Evolutionary conservation across 331 rosid species (phyloP).

Genomic region (Cydonia oblonga): DNA sequence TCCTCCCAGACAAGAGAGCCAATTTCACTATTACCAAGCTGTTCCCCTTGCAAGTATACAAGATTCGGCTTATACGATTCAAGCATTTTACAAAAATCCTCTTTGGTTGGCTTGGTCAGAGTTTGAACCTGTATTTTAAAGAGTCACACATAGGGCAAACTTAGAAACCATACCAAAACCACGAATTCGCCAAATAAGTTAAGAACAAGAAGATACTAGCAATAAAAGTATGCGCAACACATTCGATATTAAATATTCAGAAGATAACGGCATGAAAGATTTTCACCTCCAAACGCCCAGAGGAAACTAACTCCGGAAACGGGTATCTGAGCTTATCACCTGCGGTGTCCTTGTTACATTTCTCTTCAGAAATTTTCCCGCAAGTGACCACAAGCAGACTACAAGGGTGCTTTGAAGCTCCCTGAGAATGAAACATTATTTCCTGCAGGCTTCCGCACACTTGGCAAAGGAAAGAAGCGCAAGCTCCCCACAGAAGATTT

Average conservation of each 20-base stretch:
- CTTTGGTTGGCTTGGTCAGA: slow-evolving; percentile 62
- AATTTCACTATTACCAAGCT: slow-evolving; percentile 53
- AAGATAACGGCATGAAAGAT: neutral
- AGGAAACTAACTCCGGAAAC: slow-evolving; percentile 59
- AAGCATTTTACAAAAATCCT: slow-evolving; percentile 47
- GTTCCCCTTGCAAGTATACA: slow-evolving; percentile 84
- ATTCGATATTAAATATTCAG: neutral
- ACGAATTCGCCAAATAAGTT: neutral
- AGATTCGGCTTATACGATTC: slow-evolving; percentile 68
- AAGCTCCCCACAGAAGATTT: slow-evolving; percentile 13
- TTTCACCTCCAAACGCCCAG: slow-evolving; percentile 89
- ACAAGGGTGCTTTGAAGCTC: slow-evolving; percentile 57
- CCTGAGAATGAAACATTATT: slow-evolving; percentile 69
- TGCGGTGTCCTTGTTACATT: slow-evolving; percentile 24
- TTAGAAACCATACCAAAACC: neutral
- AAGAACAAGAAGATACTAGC: neutral
- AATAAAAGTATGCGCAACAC: neutral
- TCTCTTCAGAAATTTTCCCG: slow-evolving; percentile 27
- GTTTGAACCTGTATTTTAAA: slow-evolving; percentile 59
- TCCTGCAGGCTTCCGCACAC: slow-evolving; percentile 4
- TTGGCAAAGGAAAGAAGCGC: slow-evolving; percentile 13
- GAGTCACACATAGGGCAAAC: neutral
- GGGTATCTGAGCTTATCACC: slow-evolving; percentile 39
- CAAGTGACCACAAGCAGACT: slow-evolving; percentile 75
- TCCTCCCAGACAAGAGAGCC: slow-evolving; percentile 76